Conservation (phyloP, 495 filamentous ascomycete species). For the Neurospora pannonica region DNA sequence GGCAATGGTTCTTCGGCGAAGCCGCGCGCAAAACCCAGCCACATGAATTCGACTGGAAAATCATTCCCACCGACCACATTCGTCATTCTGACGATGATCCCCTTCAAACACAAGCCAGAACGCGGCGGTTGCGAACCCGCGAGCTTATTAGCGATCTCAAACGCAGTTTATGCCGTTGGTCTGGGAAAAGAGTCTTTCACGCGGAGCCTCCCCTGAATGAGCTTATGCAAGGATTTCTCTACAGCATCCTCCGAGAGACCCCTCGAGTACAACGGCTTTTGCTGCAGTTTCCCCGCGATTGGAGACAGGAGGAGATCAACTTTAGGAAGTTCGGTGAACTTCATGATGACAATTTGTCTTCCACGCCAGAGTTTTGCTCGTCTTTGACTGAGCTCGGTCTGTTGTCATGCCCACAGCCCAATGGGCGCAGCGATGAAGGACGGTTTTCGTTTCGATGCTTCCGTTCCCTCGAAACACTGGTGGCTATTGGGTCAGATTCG, state of each 20-base stretch:
- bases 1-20: neutral
- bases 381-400: neutral
- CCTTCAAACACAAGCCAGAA: neutral
- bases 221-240: neutral
- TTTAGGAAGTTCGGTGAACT: neutral
- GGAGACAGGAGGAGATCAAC: accelerated
- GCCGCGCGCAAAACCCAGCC: neutral
- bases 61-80: neutral
- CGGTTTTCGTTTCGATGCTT: neutral
- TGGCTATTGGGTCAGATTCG: neutral
- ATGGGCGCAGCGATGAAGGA: neutral
- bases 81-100: neutral
- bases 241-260: neutral
- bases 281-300: neutral
- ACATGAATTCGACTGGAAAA: neutral
- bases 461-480: neutral
- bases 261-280: neutral
- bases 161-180: neutral
- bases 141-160: neutral
- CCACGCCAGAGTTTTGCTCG: neutral
- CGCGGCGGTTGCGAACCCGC: neutral
- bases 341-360: neutral
- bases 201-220: neutral
- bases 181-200: neutral
- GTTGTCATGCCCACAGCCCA: no score